Evolutionary conservation across 1,284 basidiomycete genomes (phyloP).

Genomic region (Apiotrichum siamense): DNA sequence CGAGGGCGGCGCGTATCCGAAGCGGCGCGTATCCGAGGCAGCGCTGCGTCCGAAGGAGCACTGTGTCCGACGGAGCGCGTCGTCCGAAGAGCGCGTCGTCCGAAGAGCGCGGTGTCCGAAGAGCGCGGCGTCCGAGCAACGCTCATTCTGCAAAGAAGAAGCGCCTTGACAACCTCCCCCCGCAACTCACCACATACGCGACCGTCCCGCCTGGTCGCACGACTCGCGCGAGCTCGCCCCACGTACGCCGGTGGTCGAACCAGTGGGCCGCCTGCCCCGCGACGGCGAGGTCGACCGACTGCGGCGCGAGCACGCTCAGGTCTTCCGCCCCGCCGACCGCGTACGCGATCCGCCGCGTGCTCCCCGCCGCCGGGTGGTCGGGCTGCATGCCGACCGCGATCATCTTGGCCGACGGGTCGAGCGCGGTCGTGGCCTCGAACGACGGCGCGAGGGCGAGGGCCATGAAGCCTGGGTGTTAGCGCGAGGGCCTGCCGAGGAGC

Average conservation of each 20-base stretch:
- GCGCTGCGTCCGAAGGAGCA: too few relatives aligned
- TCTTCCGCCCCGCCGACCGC: conserved; percentile 39
- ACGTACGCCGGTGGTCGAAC: conserved; percentile 70
- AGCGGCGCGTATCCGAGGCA: too few relatives aligned
- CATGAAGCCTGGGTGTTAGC: conserved; percentile 52
- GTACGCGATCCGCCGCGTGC: conserved; percentile 51
- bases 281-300: conserved; percentile 65
- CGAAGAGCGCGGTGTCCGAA: too few relatives aligned
- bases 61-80: too few relatives aligned
- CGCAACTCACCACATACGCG: conserved; percentile 62
- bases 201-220: conserved; percentile 63
- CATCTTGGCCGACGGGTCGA: conserved; percentile 72
- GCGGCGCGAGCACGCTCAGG: conserved; percentile 39
- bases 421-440: conserved; percentile 61
- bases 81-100: too few relatives aligned
- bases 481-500: not conserved
- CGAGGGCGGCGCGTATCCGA: too few relatives aligned
- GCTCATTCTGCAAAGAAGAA: not conserved
- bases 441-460: conserved; percentile 55
- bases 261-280: conserved; percentile 79
- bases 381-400: conserved; percentile 55
- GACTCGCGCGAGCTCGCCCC: conserved; percentile 62
- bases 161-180: not conserved
- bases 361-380: not conserved
- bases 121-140: not conserved